These are phyloP conservation scores for Fusarium compactum DNA, from an alignment of 2,329 filamentous ascomycete genomes.

Conservation along the genomic window DNA sequence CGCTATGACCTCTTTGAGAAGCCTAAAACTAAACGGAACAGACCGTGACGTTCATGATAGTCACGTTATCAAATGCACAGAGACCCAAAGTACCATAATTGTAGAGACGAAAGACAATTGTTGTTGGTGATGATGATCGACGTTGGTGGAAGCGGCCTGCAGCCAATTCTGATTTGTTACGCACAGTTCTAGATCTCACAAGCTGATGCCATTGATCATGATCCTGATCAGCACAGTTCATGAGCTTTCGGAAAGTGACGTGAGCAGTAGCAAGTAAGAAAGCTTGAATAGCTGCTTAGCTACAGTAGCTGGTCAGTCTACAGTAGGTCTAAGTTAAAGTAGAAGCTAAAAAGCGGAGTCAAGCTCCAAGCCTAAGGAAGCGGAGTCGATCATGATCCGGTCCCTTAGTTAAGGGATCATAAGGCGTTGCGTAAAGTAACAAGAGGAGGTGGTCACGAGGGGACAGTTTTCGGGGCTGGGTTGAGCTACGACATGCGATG, in stretches of 20 bases:
- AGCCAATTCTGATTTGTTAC: not conserved
- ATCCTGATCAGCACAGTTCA: slow-evolving; percentile 13
- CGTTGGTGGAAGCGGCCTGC: slow-evolving; percentile 9
- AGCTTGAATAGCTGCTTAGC: slow-evolving; percentile 12
- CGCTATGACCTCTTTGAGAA: not conserved
- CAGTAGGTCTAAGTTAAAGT: not conserved
- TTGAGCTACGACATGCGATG: slow-evolving; percentile 36
- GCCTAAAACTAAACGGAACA: not conserved
- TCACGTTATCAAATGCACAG: not conserved
- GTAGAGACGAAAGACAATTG: slow-evolving; percentile 1
- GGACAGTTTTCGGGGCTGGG: slow-evolving; percentile 8
- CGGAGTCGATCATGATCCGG: slow-evolving; percentile 36
- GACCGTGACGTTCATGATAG: not conserved
- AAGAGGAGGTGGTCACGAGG: slow-evolving; percentile 23
- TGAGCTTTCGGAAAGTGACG: slow-evolving; percentile 31
- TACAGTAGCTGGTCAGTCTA: not conserved
- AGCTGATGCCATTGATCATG: not conserved
- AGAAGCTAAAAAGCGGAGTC: slow-evolving; percentile 26
- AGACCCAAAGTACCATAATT: no score
- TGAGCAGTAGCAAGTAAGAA: slow-evolving; percentile 19
- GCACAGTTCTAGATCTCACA: not conserved
- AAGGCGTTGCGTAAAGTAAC: not conserved
- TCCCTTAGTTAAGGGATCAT: slow-evolving; percentile 23
- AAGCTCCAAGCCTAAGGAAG: slow-evolving; percentile 4
- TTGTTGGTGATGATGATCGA: slow-evolving; percentile 21